Evolutionary conservation across 257 asterid species (phyloP), one percentile per base, ranked within the genome.

Genomic region (Orobanche coerulescens): DNA sequence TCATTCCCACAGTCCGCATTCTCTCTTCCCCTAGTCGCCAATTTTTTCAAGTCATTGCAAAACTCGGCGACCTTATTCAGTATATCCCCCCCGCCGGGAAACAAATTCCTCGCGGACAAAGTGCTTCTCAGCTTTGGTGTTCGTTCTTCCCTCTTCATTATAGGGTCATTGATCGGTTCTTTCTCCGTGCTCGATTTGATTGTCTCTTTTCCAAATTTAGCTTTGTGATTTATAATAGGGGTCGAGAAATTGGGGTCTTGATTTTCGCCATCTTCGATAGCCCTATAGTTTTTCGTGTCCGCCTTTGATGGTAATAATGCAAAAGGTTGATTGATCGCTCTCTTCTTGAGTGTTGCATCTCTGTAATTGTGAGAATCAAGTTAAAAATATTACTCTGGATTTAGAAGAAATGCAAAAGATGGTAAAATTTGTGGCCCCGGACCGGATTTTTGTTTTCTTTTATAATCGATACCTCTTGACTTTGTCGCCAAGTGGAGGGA

Each of bases 31-130:
- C 94, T 76, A 6, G 69, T 71, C 4, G 95, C 88, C 78, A 93
- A 43, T 47, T 70, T 86, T 72, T 93, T 93, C 81, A 93, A 74
- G 73, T 86, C 97, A 43, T 77, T 84, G 83, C 97, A 93, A 59
- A 93, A 93, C 16, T 93, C 98, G 0, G 94, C 72, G 6, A 93
- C 90, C 75, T 84, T 90, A 66, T 69, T 80, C 39, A 93, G 69
- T 61, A 93, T 71, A 61, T 86, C 96, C 18, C 94, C 97, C 19
- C 95, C 85, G n/a, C 97, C 96, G 0, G 90, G 76, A 76, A 93
- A 93, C 71, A 89, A 73, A 69, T 88, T 89, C 67, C 84, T 74
- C 0, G 97, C 95, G 12, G 98, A 93, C 37, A 81, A 53, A 16
- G 97, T 89, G 69, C 94, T 86, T 74, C 73, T 84, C 61, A 93